Percentiles rank a stretch among this genome's conserved stretches.
phyloP scores from a whole-genome alignment of 495 filamentous ascomycete species.

The Lophiotrema nucula region DNA sequence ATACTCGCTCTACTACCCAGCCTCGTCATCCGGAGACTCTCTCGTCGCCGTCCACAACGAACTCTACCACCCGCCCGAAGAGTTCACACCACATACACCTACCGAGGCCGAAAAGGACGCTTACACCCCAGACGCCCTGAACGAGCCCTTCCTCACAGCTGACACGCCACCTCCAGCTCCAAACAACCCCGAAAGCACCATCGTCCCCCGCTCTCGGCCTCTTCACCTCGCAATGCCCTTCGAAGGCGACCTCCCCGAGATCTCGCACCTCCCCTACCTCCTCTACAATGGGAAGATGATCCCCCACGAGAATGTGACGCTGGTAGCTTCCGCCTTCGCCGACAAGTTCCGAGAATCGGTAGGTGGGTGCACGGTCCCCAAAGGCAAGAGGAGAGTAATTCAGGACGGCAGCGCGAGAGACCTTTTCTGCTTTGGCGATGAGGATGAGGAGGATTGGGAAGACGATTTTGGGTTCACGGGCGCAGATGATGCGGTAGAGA shows the following conservation, averaged over 20 bases:
- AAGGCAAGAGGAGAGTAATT: conserved; percentile 26
- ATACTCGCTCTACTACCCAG: conserved; percentile 74
- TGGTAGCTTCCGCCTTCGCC: conserved; percentile 15
- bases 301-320: neutral
- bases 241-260: conserved; percentile 40
- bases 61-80: conserved; percentile 67
- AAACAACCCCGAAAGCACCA: conserved; percentile 23
- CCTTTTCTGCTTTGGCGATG: conserved; percentile 42
- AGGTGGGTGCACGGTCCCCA: conserved; percentile 37
- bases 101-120: neutral
- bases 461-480: conserved; percentile 10
- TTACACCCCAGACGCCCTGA: conserved; percentile 3
- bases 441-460: conserved; percentile 31
- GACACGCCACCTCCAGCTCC: conserved; percentile 21
- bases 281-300: conserved; percentile 31
- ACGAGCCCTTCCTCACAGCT: conserved; percentile 35
- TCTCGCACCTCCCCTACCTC: conserved; percentile 37
- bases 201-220: conserved; percentile 19
- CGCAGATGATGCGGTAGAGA: neutral
- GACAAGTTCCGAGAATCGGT: conserved; percentile 33
- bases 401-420: conserved; percentile 32
- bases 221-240: conserved; percentile 41
- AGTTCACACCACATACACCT: conserved; percentile 44
- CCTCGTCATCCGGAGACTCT: conserved; percentile 47
- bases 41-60: conserved; percentile 73